Base-by-base conservation (phyloP, 2,329 filamentous ascomycete genomes). In the Aspergillus proliferans region DNA sequence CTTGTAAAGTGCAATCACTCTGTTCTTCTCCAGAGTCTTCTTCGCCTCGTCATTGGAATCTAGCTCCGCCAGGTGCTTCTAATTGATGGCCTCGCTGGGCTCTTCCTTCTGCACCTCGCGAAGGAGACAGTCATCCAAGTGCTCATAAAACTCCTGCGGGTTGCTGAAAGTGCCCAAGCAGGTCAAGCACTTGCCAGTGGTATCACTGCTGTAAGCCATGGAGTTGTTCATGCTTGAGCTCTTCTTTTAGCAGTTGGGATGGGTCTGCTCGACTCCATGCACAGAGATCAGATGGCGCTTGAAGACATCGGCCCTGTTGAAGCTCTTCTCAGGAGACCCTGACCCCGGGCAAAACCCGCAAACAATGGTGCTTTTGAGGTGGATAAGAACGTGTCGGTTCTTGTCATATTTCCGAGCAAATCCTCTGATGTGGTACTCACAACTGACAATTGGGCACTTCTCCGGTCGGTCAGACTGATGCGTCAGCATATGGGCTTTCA, bases 341-440 rank as follows among this genome's bases (percentile, higher is more conserved):
- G 88, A 88, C 28, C 89, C 88, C 1, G 90, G 88, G 62, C 91
- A 95, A 74, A 95, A 96, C 28, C 89, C 90, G 65, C 91, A 96
- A 19, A 95, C 88, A 90, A 95, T 95, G 44, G 88, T 95, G 38
- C 91, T 91, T 73, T 95, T 95, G 80, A 95, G 96, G 69, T 96
- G 91, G 4, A 91, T 96, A 53, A 95, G 72, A 4, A 90, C 95
- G 69, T 96, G 91, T 41, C 91, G 78, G 72, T 95, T 95, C 79
- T 95, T 95, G 76, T 96, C 91, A 66, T 96, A 96, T 72, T 95
- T 95, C 60, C 91, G 81, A 9, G 91, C 90, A 64, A 96, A 96
- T 3, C 91, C 91, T 72, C 95, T 95, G 63, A 81, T 75, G 74
- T 95, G 86, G 71, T 95, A 96, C 63, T 95, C 89, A 75, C 91